A percentile compares a stretch with the other conserved stretches of the same genome.
Evolutionary conservation across 495 filamentous ascomycete genomes (phyloP).

Genomic region (Staphylotrichum tortipilum): DNA sequence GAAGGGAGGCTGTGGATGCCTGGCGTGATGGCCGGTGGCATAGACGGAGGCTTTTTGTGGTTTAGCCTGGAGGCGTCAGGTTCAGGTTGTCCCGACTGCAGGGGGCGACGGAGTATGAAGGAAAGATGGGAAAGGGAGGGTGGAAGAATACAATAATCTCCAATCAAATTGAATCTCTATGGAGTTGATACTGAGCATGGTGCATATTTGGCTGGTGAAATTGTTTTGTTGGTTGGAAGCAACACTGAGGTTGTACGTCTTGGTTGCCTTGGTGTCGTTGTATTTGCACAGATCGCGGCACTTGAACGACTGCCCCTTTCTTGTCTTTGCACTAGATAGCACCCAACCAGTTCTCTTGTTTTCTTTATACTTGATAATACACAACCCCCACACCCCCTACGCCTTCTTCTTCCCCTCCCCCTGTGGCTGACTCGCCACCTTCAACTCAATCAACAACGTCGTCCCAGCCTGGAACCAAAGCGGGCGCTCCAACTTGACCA

Average conservation of each 20-base stretch:
- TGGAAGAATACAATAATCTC: conserved; percentile 7
- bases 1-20: background rate
- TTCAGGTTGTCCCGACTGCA: background rate
- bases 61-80: conserved; percentile 1
- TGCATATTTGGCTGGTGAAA: too few relatives aligned
- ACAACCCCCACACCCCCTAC: too few relatives aligned
- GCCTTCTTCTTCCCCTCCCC: background rate
- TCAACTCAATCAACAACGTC: conserved; percentile 35
- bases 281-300: too few relatives aligned
- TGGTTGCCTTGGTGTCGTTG: too few relatives aligned
- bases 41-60: background rate
- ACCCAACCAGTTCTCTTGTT: too few relatives aligned
- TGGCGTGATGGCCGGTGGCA: background rate
- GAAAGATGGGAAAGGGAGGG: background rate
- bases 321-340: too few relatives aligned
- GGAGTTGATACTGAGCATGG: too few relatives aligned
- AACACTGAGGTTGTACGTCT: too few relatives aligned
- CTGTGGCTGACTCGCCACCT: conserved; percentile 19
- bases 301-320: too few relatives aligned
- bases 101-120: background rate
- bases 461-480: conserved; percentile 66
- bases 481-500: conserved; percentile 58
- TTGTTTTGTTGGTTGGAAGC: too few relatives aligned
- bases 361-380: too few relatives aligned
- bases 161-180: too few relatives aligned